Evolutionary conservation across 2,329 filamentous ascomycete species (phyloP), one percentile per base, ranked within the genome.

Genomic region (Fusarium odoratissimum): DNA sequence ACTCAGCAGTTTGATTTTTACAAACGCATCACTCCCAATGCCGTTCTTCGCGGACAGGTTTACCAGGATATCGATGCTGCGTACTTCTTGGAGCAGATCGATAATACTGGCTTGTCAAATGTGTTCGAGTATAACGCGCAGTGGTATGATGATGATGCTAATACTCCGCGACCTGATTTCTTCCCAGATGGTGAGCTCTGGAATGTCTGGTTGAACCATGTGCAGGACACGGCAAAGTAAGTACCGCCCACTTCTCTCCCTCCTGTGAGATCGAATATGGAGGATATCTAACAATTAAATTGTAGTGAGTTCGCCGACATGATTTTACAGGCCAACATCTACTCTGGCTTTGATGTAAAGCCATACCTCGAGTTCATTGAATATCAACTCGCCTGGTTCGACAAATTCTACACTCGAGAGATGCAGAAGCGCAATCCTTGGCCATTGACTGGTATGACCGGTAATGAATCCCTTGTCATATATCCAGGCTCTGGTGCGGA

Each of bases 101-200:
- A 64, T 1, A 65, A 65, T 1, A 65, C 62, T 0, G 62, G 62
- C 1, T 11, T 64, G 5, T 65, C 62, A 0, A 65, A 65, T 17
- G 62, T 65, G 1, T 64, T 48, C 5, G 62, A 64, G 41, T 65
- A 65, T n/a, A 56, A 65, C n/a, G 60, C 60, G 2, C 62, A 64
- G 8, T 65, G 46, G 40, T 64, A 65, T 5, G 60, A 65, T 11
- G 62, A 65, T 14, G 60, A 65, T 21, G 62, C 62, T 0, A 65
- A 65, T n/a, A 64, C 60, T 3, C 60, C 60, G 0, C 41, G 60
- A 0, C 62, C 62, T 5, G 60, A 16, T 2, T 65, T 64, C 14
- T 65, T 65, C 7, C 60, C 62, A 0, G 41, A 57, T 31, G 62
- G 62, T 0, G 62, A 65, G 14, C 28, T 57, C 4, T 65, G 62